phyloP scores from a whole-genome alignment of 148 eudicot species.

The Diospyros kaki region DNA sequence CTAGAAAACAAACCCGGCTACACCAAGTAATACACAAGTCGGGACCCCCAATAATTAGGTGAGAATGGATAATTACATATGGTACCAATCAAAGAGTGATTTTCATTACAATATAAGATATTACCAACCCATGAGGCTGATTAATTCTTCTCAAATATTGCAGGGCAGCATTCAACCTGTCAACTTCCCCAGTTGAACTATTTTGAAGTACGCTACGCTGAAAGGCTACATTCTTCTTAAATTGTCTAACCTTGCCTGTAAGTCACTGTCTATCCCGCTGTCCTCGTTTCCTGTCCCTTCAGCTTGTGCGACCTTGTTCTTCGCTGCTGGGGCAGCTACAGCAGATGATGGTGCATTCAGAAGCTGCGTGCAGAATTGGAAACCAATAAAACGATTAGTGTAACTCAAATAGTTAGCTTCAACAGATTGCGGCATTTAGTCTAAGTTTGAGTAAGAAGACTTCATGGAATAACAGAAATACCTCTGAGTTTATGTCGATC shows the following conservation, averaged over 20 bases:
- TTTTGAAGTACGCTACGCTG: too few relatives aligned
- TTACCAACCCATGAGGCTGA: neutral
- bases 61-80: too few relatives aligned
- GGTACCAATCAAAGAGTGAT: too few relatives aligned
- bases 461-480: constrained; percentile 3
- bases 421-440: neutral
- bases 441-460: neutral
- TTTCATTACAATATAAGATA: too few relatives aligned
- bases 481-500: constrained; percentile 85
- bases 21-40: too few relatives aligned
- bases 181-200: too few relatives aligned
- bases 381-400: neutral
- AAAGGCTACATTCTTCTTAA: too few relatives aligned
- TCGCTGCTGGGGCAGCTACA: constrained; percentile 84
- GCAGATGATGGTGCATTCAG: constrained; percentile 82
- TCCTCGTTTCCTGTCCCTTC: constrained; percentile 67
- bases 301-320: constrained; percentile 73
- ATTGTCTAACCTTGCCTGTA: constrained; percentile 44
- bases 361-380: constrained; percentile 43
- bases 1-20: too few relatives aligned
- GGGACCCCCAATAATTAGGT: too few relatives aligned
- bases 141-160: constrained; percentile 10
- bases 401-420: neutral
- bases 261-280: constrained; percentile 76
- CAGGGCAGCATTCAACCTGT: neutral